Evolutionary conservation across 2,329 filamentous ascomycete genomes (phyloP).

Genomic region (Cercospora sp.): DNA sequence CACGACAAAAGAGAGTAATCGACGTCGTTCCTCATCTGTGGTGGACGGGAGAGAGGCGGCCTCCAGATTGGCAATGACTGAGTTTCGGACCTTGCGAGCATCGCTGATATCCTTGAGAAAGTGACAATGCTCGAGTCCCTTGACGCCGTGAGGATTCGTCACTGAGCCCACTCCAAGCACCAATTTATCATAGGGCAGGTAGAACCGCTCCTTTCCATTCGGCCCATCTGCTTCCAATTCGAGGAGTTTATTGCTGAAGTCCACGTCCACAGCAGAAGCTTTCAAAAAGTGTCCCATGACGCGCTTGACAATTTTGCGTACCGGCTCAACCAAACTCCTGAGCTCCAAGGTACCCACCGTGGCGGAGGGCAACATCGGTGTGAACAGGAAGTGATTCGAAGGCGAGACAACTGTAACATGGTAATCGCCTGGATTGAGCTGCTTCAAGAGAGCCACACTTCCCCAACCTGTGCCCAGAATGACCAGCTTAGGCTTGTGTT

Average conservation of each 20-base stretch:
- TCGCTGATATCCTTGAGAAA: constrained; percentile 96
- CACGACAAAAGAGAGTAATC: constrained; percentile 91
- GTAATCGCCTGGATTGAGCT: constrained; percentile 85
- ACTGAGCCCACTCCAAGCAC: constrained; percentile 88
- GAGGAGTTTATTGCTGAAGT: constrained; percentile 87
- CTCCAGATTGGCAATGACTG: constrained; percentile 86
- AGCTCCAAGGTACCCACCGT: constrained; percentile 94
- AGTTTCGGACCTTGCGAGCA: constrained; percentile 83
- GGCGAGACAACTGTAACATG: constrained; percentile 94
- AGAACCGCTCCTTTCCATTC: constrained; percentile 75
- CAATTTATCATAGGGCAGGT: constrained; percentile 95
- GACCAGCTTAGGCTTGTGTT: constrained; percentile 88
- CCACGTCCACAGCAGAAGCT: constrained; percentile 81
- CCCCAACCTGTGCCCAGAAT: constrained; percentile 95
- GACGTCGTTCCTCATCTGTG: constrained; percentile 78
- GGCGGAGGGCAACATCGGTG: constrained; percentile 94
- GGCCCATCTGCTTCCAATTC: constrained; percentile 76
- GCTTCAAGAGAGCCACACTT: constrained; percentile 86
- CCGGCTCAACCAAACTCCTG: constrained; percentile 87
- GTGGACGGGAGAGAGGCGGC: constrained; percentile 91
- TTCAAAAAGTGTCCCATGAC: constrained; percentile 88
- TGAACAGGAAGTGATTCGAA: constrained; percentile 96
- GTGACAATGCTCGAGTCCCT: constrained; percentile 88
- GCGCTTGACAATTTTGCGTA: constrained; percentile 76
- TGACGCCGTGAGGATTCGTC: constrained; percentile 93